Evolutionary conservation across 441 rosid genomes (phyloP).

Genomic region (Corymbia calophylla): DNA sequence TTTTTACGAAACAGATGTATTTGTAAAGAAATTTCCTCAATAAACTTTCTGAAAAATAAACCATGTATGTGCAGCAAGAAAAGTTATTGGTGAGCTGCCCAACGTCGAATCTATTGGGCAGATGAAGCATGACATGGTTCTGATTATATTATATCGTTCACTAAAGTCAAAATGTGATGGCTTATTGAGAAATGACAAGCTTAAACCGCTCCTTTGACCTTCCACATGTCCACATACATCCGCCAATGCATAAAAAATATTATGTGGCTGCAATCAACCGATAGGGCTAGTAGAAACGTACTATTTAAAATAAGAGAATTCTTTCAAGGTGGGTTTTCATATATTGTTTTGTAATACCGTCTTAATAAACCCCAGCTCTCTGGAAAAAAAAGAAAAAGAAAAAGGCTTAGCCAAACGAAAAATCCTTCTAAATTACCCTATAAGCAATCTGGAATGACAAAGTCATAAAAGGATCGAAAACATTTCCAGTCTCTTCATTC

Average conservation of each 20-base stretch:
- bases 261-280: background rate
- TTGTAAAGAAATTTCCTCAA: background rate
- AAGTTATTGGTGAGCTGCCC: background rate
- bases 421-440: background rate
- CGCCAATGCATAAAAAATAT: background rate
- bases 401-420: background rate
- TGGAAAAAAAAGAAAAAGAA: background rate
- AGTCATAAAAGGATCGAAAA: background rate
- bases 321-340: background rate
- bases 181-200: background rate
- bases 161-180: background rate
- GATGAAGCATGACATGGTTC: background rate
- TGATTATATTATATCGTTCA: background rate
- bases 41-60: background rate
- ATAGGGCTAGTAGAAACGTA: background rate
- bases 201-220: background rate
- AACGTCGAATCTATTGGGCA: background rate
- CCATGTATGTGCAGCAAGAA: background rate
- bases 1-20: fast-evolving
- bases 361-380: background rate
- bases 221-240: background rate
- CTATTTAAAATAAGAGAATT: background rate
- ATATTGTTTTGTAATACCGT: background rate
- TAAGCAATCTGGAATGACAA: background rate
- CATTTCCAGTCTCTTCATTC: background rate